These are phyloP conservation scores for Heterobasidion occidentale DNA, from an alignment of 1,284 basidiomycete genomes.

Conservation along the genomic window DNA sequence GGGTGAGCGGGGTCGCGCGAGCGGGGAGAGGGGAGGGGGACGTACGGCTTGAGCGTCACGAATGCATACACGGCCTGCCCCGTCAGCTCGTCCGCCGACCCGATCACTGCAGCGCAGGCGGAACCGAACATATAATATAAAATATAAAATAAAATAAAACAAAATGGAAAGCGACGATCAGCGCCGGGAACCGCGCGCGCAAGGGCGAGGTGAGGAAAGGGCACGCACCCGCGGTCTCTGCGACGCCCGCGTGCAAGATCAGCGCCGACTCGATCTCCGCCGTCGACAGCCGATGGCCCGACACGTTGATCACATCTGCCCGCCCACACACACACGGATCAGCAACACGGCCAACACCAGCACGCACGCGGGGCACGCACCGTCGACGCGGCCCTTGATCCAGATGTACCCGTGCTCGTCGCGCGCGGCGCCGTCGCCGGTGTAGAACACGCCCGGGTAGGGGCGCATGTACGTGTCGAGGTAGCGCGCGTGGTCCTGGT, in stretches of 20 bases:
- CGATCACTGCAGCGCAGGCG: conserved; percentile 55
- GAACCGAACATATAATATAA: too few species aligned
- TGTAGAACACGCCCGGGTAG: conserved; percentile 91
- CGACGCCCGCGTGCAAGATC: conserved; percentile 90
- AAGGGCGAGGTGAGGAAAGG: too few species aligned
- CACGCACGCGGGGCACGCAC: too few species aligned
- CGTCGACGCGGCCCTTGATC: conserved; percentile 98
- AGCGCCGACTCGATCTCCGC: conserved; percentile 97
- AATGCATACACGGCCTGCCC: conserved; percentile 85
- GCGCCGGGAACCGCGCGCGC: not conserved
- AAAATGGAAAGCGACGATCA: not conserved
- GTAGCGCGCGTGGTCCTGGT: conserved; percentile 74
- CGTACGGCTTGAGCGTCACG: conserved; percentile 73
- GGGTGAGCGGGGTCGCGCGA: not conserved
- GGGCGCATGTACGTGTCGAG: conserved; percentile 94
- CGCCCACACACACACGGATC: too few species aligned
- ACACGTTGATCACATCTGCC: conserved; percentile 85
- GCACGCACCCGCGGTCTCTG: conserved; percentile 80
- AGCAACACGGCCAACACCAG: too few species aligned
- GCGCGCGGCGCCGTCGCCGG: conserved; percentile 91
- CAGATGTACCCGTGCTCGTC: conserved; percentile 97
- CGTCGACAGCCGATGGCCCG: conserved; percentile 94
- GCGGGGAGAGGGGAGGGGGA: conserved; percentile 4
- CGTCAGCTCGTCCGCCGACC: conserved; percentile 82
- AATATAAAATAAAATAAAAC: too few species aligned